Conservation (phyloP, 2,329 filamentous ascomycete genomes). For the Alternaria incomplexa region DNA sequence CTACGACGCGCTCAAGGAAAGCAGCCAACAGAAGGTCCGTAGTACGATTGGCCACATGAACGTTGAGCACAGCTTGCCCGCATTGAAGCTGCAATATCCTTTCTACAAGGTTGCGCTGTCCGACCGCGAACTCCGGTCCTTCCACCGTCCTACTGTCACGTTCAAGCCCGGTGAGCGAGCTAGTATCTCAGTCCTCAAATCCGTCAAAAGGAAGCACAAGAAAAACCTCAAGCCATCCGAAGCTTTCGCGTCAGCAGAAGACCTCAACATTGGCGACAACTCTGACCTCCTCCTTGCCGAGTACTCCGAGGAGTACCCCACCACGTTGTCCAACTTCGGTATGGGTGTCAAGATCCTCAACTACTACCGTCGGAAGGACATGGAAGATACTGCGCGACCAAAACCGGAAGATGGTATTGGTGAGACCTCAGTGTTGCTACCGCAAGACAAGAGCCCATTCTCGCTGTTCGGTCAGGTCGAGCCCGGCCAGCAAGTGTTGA, state of each 20-base stretch:
- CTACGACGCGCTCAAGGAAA: conserved; percentile 94
- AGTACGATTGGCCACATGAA: conserved; percentile 88
- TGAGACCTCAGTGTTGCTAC: conserved; percentile 84
- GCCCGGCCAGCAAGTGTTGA: conserved; percentile 86
- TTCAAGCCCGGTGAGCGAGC: conserved; percentile 74
- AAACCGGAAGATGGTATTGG: conserved; percentile 76
- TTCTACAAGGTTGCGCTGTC: conserved; percentile 91
- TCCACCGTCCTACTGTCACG: conserved; percentile 80
- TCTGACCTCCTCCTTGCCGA: conserved; percentile 87
- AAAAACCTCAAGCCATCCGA: conserved; percentile 80
- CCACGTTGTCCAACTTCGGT: conserved; percentile 91
- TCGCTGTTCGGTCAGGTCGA: conserved; percentile 93
- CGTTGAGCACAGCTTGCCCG: conserved; percentile 94
- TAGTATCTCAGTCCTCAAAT: conserved; percentile 72
- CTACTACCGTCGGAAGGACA: conserved; percentile 86
- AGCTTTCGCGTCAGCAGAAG: conserved; percentile 78
- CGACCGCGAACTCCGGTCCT: conserved; percentile 75
- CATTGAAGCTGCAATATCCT: conserved; percentile 88
- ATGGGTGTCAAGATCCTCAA: conserved; percentile 98
- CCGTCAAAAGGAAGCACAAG: conserved; percentile 76
- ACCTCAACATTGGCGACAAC: conserved; percentile 87
- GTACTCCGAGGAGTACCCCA: conserved; percentile 93
- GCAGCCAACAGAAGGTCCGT: conserved; percentile 93
- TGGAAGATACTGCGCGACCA: conserved; percentile 75
- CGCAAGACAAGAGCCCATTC: conserved; percentile 95